Percentiles rank a stretch among this genome's conserved stretches.
These are phyloP conservation scores for Mycena venus DNA, from an alignment of 768 basidiomycete genomes.

Conservation along the genomic window DNA sequence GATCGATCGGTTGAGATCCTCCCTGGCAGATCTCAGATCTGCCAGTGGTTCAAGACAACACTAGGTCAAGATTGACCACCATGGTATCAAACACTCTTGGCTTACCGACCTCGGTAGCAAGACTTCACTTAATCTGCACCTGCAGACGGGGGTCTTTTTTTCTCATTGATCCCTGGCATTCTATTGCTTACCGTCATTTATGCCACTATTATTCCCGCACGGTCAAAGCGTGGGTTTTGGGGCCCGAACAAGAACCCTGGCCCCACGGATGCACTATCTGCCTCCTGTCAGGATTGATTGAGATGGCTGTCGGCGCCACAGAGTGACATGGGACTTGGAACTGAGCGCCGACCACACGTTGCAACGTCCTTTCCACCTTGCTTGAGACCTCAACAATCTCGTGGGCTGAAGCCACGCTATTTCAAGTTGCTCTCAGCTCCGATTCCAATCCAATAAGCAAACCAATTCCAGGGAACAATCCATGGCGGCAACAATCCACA, in stretches of 20 bases:
- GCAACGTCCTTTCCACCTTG: background rate
- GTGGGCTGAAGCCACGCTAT: background rate
- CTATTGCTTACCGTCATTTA: no score
- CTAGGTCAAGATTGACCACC: no score
- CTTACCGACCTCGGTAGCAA: no score
- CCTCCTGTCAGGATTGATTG: background rate
- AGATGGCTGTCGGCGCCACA: background rate
- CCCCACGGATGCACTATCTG: no score
- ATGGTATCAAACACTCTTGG: no score
- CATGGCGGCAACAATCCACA: background rate
- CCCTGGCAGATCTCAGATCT: no score
- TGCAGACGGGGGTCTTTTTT: no score
- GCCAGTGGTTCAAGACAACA: no score
- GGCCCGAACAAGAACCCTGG: background rate
- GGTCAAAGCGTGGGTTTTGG: background rate
- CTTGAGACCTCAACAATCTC: slow-evolving; percentile 2
- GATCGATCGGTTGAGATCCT: no score
- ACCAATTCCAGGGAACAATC: slow-evolving; percentile 6
- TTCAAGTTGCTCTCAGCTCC: slow-evolving; percentile 5
- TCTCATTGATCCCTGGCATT: no score
- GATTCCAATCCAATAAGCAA: slow-evolving; percentile 7
- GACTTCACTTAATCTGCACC: no score
- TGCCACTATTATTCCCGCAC: no score
- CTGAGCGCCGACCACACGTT: background rate
- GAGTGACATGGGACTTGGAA: background rate